Conservation (phyloP, 2,329 filamentous ascomycete genomes). For the Phialophora macrospora region DNA sequence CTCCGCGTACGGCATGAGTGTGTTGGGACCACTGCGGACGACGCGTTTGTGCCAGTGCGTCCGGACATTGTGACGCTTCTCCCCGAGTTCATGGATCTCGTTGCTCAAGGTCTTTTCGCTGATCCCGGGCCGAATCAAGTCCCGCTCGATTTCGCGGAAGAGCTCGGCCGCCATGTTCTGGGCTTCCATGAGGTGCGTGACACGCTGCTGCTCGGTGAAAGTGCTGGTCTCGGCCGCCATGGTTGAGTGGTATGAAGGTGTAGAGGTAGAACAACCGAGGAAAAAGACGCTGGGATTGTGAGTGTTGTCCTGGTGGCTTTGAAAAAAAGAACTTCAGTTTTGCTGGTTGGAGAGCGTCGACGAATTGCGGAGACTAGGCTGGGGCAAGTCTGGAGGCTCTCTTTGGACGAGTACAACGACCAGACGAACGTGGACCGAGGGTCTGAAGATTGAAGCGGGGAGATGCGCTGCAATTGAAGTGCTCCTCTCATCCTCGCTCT, state of each 20-base stretch:
- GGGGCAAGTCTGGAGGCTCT: neutral
- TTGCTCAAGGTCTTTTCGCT: constrained; percentile 56
- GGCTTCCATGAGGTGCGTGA: constrained; percentile 49
- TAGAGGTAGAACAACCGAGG: neutral
- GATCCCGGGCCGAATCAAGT: constrained; percentile 55
- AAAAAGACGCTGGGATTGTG: neutral
- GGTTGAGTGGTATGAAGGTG: neutral
- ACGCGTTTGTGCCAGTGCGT: constrained; percentile 62
- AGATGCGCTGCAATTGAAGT: neutral
- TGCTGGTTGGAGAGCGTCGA: neutral
- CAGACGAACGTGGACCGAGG: neutral
- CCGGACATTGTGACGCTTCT: constrained; percentile 50
- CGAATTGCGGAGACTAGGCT: neutral
- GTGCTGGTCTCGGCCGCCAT: neutral
- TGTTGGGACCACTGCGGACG: constrained; percentile 58
- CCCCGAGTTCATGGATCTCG: constrained; percentile 54
- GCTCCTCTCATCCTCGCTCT: neutral
- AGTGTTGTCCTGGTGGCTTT: neutral
- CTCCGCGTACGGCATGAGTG: constrained; percentile 54
- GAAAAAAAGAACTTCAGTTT: neutral
- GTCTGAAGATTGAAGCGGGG: neutral
- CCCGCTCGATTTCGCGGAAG: constrained; percentile 55
- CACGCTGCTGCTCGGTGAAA: constrained; percentile 20
- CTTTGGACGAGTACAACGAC: neutral
- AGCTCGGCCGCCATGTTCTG: constrained; percentile 54